Base-by-base conservation (phyloP, 345 rosid genomes). In the Moricandia moricandioides region DNA sequence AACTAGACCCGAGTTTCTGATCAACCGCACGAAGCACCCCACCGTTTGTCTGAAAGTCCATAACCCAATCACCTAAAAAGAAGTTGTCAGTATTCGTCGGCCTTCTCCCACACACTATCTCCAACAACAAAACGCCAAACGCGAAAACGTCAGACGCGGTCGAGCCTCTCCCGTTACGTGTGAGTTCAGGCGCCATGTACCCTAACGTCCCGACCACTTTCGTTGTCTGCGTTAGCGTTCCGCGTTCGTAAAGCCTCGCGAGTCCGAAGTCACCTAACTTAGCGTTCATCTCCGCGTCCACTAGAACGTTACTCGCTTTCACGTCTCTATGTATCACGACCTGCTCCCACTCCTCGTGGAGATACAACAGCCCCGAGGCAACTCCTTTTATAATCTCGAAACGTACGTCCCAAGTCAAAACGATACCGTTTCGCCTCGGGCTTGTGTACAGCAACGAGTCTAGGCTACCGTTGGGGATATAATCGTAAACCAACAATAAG, bases 131-230 rank as follows among this genome's bases (percentile, higher is more conserved):
- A 64, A 85, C 79, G 8, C 93, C 90, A 34, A 79, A 85, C 4
- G 93, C 90, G 24, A 77, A 85, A 71, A 86, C 88, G 14, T 88
- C 93, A 0, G 93, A 79, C 74, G 87, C 78, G 2, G 90, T 76
- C 1, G 86, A 86, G 3, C 85, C 79, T 80, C 72, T 83, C 9
- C 88, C 88, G 1, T 85, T 81, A 4, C 90, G 80, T 0, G 84
- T 83, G 75, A 88, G 17, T 37, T 88, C 93, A 1, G 93, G 90
- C 0, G 93, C 90, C 57, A 88, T 77, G 65, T 88, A 88, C 29
- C 93, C 90, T n/a, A 86, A 62, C 12, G 93, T 88, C 45, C 93
- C 93, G 1, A 86, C 88, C 3, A 88, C 70, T 43, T 74, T 80
- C 0, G 90, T 86, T 1, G 86, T 84, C 6, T 81, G 83, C 11